Evolutionary conservation across 306 rosid species (phyloP), one percentile per base, ranked within the genome.

Genomic region (Biancaea sappan): DNA sequence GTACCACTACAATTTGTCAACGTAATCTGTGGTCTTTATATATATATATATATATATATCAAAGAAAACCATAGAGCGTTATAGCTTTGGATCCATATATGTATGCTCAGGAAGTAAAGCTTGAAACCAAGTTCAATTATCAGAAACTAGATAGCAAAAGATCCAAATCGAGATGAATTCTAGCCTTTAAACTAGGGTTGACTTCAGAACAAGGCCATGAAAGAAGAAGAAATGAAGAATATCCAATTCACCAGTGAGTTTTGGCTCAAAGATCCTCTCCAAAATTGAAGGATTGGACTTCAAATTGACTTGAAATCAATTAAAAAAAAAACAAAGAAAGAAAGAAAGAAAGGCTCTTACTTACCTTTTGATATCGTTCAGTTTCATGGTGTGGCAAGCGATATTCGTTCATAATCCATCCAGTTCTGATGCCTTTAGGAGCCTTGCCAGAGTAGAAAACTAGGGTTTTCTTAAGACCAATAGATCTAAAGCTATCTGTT

Each of bases 401-500:
- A 78, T 95, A 95, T 86, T 95, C 99, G 67, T 95, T 95, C 99
- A 95, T 95, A 76, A 95, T 95, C 99, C 99, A 95, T 34, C 98
- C 90, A 13, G 91, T 92, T 38, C 99, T 87, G 43, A 92, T 86
- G 12, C 99, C 99, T 79, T 92, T 92, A 1, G 99, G 99, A 47
- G 99, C 99, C 72, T 95, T 95, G 0, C 99, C 99, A 14, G 98
- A 92, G 72, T 95, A 95, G 73, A 95, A 95, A 80, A 95, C 99
- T 90, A 95, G 99, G 99, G 99, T 95, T 95, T 95, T 95, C 93
- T 95, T 95, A 6, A 95, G 75, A 0, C 99, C 99, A n/a, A 95
- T 95, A 0, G 99, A 95, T 5, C 99, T 78, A 9, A 86, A 83
- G 14, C 80, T 84, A 73, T 94, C 99, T 0, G 92, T 88, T 22